phyloP scores from a whole-genome alignment of 257 asterid species.

The Solanum lycopersicoides region DNA sequence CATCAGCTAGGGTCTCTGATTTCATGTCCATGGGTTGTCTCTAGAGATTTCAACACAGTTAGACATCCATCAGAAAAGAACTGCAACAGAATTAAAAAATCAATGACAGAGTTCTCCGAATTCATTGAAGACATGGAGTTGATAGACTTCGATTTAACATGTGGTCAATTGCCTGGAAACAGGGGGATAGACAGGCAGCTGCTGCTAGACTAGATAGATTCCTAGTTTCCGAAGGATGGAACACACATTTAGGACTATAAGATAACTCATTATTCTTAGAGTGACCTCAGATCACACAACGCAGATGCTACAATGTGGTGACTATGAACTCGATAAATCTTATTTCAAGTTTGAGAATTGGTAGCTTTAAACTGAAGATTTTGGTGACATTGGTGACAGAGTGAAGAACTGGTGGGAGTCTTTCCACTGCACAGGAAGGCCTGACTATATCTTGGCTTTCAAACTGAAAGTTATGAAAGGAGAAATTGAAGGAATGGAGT shows the following conservation, averaged over 20 bases:
- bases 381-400: background rate
- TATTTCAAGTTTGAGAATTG: background rate
- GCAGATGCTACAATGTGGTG: background rate
- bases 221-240: background rate
- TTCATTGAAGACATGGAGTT: background rate
- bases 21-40: background rate
- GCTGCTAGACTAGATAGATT: background rate
- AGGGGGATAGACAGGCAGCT: background rate
- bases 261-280: background rate
- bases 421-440: background rate
- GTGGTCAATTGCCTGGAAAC: background rate
- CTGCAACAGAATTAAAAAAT: background rate
- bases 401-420: background rate
- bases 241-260: background rate
- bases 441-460: background rate
- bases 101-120: background rate
- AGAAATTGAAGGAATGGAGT: background rate
- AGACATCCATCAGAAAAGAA: background rate
- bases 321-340: background rate
- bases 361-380: background rate
- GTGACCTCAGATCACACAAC: background rate
- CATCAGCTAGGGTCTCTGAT: background rate
- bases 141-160: background rate
- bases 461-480: background rate
- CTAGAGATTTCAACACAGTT: background rate